Evolutionary conservation across 768 basidiomycete species (phyloP).

Genomic region (Trametes sanguinea): DNA sequence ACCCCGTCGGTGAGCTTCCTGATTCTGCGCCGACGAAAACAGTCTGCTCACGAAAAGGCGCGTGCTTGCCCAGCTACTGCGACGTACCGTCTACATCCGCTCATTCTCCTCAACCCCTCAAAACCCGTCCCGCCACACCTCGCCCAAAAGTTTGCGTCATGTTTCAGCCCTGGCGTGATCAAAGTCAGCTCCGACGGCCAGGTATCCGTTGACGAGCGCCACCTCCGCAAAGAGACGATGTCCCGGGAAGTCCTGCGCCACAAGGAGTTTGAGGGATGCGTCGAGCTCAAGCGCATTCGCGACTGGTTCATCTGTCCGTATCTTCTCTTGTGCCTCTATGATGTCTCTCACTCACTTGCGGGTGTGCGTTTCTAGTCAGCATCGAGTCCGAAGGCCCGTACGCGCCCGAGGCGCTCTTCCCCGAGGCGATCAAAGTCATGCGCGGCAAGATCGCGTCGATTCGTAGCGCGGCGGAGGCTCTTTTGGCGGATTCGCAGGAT

Average conservation of each 20-base stretch:
- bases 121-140: conserved; percentile 78
- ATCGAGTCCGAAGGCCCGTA: conserved; percentile 93
- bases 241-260: conserved; percentile 91
- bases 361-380: conserved; percentile 53
- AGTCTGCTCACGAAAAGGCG: too few relatives aligned
- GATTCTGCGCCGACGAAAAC: too few relatives aligned
- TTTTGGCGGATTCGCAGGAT: conserved; percentile 44
- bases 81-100: conserved; percentile 89
- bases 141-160: conserved; percentile 79
- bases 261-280: conserved; percentile 83
- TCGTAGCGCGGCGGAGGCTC: conserved; percentile 56
- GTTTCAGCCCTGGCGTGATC: conserved; percentile 86
- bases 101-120: conserved; percentile 67
- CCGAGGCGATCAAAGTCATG: conserved; percentile 81
- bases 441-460: conserved; percentile 71
- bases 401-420: conserved; percentile 77
- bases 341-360: neutral
- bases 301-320: conserved; percentile 92
- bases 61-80: conserved; percentile 71
- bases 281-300: conserved; percentile 80
- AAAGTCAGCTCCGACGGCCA: conserved; percentile 54
- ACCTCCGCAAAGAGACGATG: conserved; percentile 83
- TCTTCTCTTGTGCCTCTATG: neutral
- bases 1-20: conserved; percentile 74
- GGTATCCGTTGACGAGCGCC: conserved; percentile 61